Evolutionary conservation across 306 rosid species (phyloP), one percentile per base, ranked within the genome.

Genomic region (Cucurbita pepo): DNA sequence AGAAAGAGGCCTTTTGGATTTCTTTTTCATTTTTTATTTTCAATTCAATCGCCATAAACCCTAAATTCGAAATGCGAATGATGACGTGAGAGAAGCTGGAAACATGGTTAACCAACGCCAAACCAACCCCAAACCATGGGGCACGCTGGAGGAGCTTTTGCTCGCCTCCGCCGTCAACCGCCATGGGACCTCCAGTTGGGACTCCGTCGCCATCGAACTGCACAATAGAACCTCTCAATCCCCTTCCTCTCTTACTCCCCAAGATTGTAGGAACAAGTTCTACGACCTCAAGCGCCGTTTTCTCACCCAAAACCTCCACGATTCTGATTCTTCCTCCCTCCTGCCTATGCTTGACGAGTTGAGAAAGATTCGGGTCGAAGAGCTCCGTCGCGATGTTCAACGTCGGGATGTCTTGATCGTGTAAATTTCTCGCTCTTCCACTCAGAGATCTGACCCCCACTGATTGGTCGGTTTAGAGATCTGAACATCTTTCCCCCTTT

Each of bases 81-180:
- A 77, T 77, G 85, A 85, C 76, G 79, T 82, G 86, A 85, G 77
- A 71, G 76, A 43, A 15, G 53, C 36, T 4, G 14, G 6, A 81
- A 76, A 61, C 79, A 84, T 84, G 87, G 83, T 69, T 69, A 76
- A 64, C 79, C 76, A 79, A 77, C 83, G 61, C 78, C 77, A 75
- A 82, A 69, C 76, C 73, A 85, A 78, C 80, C 79, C 72, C 52
- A 79, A 76, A 56, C 83, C 61, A n/a, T 86, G 89, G 89, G 84
- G 85, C 57, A 86, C 87, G 79, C 76, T 79, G 60, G 84, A 81
- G 82, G 89, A 83, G 66, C 87, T 86, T n/a, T 63, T 86, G 79
- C 79, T 86, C 7, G 87, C 83, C 18, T 81, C 58, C 84, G 89
- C 87, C 77, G 89, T 86, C 5, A 75, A 71, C 73, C 87, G 83